Conservation (phyloP, 805 yeast species). For the Ogataea methanolica region DNA sequence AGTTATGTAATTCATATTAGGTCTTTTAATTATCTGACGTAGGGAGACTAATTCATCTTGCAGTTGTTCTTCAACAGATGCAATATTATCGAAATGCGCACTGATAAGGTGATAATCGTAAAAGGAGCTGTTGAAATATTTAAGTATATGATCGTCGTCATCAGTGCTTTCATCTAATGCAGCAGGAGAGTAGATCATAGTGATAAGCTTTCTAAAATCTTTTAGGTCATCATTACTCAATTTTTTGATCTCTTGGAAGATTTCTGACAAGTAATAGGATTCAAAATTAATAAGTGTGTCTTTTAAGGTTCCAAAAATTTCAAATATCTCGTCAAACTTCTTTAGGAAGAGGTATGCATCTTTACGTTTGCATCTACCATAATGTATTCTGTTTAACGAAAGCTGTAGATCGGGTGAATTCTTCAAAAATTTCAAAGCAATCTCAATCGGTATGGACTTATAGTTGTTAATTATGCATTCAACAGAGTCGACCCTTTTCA, state of each 20-base stretch:
- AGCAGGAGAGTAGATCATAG: slow-evolving; percentile 47
- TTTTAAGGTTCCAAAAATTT: slow-evolving; percentile 21
- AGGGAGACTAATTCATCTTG: slow-evolving; percentile 48
- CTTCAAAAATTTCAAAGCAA: slow-evolving; percentile 23
- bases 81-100: slow-evolving; percentile 37
- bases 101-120: slow-evolving; percentile 34
- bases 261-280: slow-evolving; percentile 19
- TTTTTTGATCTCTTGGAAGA: slow-evolving; percentile 15
- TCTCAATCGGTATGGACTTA: slow-evolving; percentile 33
- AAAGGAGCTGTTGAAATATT: slow-evolving; percentile 40
- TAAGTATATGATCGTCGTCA: slow-evolving; percentile 30
- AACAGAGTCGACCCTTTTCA: slow-evolving; percentile 60
- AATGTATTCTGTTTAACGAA: slow-evolving; percentile 53
- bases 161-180: slow-evolving; percentile 47
- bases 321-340: slow-evolving; percentile 36
- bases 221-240: slow-evolving; percentile 11
- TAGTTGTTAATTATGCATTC: slow-evolving; percentile 40
- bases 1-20: slow-evolving; percentile 50
- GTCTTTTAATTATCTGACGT: slow-evolving; percentile 45
- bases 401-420: slow-evolving; percentile 52
- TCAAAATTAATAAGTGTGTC: slow-evolving; percentile 14
- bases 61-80: slow-evolving; percentile 42
- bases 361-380: slow-evolving; percentile 51
- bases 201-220: slow-evolving; percentile 32
- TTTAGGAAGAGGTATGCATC: slow-evolving; percentile 55